Percentiles rank a stretch among this genome's conserved stretches.
phyloP scores from a whole-genome alignment of 352 stramenopile species.

The Globisporangium cystogenes region DNA sequence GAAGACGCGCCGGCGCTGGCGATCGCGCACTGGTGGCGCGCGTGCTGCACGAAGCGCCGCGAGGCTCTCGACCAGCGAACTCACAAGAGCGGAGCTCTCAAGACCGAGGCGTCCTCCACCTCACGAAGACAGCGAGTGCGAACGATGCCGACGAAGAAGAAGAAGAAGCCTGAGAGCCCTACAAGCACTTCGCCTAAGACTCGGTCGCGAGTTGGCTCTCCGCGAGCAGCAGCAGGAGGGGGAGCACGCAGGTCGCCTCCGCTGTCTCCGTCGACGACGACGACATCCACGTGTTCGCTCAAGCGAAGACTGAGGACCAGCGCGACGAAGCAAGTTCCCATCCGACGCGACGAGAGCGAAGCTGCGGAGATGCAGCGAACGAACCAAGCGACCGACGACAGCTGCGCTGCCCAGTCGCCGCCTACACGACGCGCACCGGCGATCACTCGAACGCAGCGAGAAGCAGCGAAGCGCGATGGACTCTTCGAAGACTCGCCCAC shows the following conservation, averaged over 20 bases:
- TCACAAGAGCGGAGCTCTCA: background rate
- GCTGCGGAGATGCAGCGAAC: background rate
- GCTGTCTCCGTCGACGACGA: background rate
- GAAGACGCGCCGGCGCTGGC: slow-evolving; percentile 21
- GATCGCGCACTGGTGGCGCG: slow-evolving; percentile 32
- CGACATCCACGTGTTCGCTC: background rate
- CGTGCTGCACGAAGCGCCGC: background rate
- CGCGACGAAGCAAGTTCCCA: background rate
- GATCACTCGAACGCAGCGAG: too few relatives aligned
- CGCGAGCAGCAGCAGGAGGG: background rate
- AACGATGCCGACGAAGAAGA: background rate
- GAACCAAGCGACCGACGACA: background rate
- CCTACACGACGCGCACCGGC: too few relatives aligned
- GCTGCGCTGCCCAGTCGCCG: background rate
- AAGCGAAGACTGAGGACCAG: background rate
- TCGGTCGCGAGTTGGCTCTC: background rate
- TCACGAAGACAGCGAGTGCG: background rate
- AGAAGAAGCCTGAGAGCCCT: background rate
- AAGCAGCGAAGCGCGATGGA: background rate
- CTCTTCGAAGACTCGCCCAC: slow-evolving; percentile 16
- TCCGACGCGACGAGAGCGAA: background rate
- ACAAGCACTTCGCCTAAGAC: background rate
- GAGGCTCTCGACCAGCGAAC: background rate
- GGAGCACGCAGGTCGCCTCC: background rate
- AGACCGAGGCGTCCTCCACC: background rate